A percentile compares a stretch with the other conserved stretches of the same genome.
Evolutionary conservation across 2,329 filamentous ascomycete genomes (phyloP).

Genomic region (Colletotrichum agaves): DNA sequence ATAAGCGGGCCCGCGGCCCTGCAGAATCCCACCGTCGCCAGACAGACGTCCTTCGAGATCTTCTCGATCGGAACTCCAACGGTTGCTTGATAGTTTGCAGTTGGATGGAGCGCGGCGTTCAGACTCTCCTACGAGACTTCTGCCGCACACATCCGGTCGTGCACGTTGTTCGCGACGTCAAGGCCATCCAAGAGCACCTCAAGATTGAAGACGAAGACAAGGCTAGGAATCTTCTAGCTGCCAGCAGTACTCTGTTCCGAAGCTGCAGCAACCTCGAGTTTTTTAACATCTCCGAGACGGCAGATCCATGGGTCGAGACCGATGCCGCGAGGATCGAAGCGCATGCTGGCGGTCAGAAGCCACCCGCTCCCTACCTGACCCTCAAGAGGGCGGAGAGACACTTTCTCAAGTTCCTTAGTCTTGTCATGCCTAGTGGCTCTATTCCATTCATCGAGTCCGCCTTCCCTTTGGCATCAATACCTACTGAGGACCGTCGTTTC

Average conservation of each 20-base stretch:
- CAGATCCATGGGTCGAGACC: conserved; percentile 29
- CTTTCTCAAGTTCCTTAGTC: conserved; percentile 74
- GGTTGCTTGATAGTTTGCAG: conserved; percentile 78
- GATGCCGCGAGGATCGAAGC: conserved; percentile 31
- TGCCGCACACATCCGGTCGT: conserved; percentile 75
- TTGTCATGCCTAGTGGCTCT: conserved; percentile 64
- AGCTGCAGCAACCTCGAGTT: conserved; percentile 80
- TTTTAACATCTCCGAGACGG: conserved; percentile 74
- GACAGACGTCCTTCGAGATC: conserved; percentile 67
- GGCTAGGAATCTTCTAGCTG: conserved; percentile 67
- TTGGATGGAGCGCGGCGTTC: conserved; percentile 73
- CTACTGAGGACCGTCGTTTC: conserved; percentile 68
- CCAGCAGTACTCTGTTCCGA: conserved; percentile 68
- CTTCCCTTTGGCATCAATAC: conserved; percentile 72
- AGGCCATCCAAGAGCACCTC: conserved; percentile 73
- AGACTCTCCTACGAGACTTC: conserved; percentile 70
- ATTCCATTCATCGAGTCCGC: conserved; percentile 71
- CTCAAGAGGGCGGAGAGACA: conserved; percentile 76
- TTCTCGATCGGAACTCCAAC: conserved; percentile 67
- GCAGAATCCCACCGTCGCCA: conserved; percentile 72
- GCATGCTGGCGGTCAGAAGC: conserved; percentile 47
- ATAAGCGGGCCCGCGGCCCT: conserved; percentile 71
- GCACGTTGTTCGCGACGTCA: conserved; percentile 73
- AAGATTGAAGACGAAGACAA: conserved; percentile 65
- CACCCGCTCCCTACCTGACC: conserved; percentile 70